These are phyloP conservation scores for Suillus cothurnatus DNA, from an alignment of 768 basidiomycete species.

Conservation along the genomic window DNA sequence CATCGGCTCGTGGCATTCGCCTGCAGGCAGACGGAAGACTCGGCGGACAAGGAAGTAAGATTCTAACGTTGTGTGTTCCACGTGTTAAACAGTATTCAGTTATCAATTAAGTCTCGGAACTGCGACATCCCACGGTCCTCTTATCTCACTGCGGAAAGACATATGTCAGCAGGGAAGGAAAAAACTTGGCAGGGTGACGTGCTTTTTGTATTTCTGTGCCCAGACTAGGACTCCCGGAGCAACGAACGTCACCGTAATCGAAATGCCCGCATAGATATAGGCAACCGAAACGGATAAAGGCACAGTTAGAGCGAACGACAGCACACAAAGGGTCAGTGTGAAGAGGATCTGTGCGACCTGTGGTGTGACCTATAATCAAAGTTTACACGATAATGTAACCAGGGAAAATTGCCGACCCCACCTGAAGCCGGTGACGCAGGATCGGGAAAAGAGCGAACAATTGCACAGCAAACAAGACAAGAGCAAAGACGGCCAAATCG, in stretches of 20 bases:
- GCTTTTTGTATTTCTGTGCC: conserved; percentile 91
- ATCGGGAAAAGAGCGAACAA: conserved; percentile 84
- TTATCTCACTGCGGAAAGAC: conserved; percentile 67
- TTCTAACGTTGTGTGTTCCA: conserved; percentile 31
- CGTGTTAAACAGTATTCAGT: conserved; percentile 21
- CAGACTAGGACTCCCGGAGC: conserved; percentile 78
- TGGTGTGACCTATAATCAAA: conserved; percentile 47
- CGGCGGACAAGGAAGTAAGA: conserved; percentile 15
- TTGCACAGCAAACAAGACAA: conserved; percentile 83
- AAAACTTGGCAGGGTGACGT: conserved; percentile 32
- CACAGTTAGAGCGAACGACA: conserved; percentile 53
- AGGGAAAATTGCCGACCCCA: conserved; percentile 31
- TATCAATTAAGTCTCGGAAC: conserved; percentile 65
- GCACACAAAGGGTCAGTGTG: conserved; percentile 53
- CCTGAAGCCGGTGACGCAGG: conserved; percentile 73
- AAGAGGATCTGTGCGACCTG: conserved; percentile 47
- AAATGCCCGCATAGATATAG: conserved; percentile 50
- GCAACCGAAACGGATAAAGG: conserved; percentile 58
- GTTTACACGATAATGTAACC: conserved; percentile 14
- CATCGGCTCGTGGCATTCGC: conserved; percentile 4
- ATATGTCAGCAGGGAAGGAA: conserved; percentile 15
- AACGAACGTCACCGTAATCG: conserved; percentile 64
- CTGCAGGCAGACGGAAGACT: conserved; percentile 34
- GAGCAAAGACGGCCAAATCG: conserved; percentile 85
- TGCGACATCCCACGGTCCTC: conserved; percentile 90